Percentiles rank a stretch among this genome's conserved stretches.
phyloP scores from a whole-genome alignment of 139 green algal genomes.

The Yamagishiella unicocca region DNA sequence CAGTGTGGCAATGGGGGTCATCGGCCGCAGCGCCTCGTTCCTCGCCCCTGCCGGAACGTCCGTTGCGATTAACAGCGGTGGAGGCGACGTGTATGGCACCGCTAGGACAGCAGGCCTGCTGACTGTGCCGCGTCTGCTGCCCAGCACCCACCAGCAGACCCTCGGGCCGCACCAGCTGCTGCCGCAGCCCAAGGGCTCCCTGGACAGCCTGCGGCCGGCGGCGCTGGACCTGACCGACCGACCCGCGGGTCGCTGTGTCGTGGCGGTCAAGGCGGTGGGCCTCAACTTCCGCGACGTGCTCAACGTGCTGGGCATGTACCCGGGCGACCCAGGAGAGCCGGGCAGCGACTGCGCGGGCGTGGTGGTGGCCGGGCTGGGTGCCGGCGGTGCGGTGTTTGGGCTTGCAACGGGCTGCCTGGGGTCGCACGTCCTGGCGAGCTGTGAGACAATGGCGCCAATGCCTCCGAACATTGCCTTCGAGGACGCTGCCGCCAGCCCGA shows the following conservation, averaged over 20 bases:
- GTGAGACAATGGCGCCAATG: constrained; percentile 68
- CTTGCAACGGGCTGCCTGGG: constrained; percentile 78
- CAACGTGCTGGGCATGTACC: constrained; percentile 82
- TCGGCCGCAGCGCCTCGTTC: no score
- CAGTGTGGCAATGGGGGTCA: no score
- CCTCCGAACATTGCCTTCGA: constrained; percentile 75
- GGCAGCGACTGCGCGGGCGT: constrained; percentile 85
- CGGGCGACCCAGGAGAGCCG: constrained; percentile 85
- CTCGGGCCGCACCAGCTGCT: constrained; percentile 47
- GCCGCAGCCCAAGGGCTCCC: constrained; percentile 46
- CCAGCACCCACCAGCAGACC: not conserved
- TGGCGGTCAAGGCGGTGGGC: constrained; percentile 83
- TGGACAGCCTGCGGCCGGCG: constrained; percentile 43
- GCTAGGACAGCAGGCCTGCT: not conserved
- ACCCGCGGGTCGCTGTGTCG: not conserved
- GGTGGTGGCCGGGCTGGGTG: constrained; percentile 61
- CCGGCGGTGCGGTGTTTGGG: constrained; percentile 81
- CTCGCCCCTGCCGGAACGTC: no score
- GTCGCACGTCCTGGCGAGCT: constrained; percentile 68
- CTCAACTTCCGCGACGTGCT: constrained; percentile 92
- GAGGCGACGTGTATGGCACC: constrained; percentile 46
- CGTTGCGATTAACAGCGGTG: not conserved
- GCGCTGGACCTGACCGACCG: constrained; percentile 16
- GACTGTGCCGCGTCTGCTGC: not conserved
- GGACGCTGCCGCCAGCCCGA: constrained; percentile 73